These are phyloP conservation scores for Ilyonectria destructans DNA, from an alignment of 2,329 filamentous ascomycete genomes.

Conservation along the genomic window DNA sequence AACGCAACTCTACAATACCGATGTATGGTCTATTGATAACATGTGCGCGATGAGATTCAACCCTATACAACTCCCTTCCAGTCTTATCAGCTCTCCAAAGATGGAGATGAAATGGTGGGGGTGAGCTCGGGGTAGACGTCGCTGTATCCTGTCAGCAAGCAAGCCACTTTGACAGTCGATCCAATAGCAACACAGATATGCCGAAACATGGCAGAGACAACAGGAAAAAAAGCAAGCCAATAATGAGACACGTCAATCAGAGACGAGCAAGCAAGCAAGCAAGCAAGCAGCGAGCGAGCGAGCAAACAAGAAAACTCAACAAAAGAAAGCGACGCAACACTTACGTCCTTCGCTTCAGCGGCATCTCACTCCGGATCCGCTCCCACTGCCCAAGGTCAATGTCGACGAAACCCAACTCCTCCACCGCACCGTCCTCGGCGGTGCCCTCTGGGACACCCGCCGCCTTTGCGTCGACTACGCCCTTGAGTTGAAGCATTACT, in stretches of 20 bases:
- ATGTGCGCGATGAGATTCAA: not conserved
- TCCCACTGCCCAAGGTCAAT: constrained; percentile 66
- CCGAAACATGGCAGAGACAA: constrained; percentile 12
- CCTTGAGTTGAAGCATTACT: constrained; percentile 77
- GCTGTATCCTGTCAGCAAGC: constrained; percentile 31
- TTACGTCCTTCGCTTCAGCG: constrained; percentile 67
- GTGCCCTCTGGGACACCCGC: constrained; percentile 40
- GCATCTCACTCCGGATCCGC: constrained; percentile 68
- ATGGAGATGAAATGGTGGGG: constrained; percentile 5
- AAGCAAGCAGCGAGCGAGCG: not conserved
- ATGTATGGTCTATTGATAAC: not conserved
- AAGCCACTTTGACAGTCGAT: constrained; percentile 11
- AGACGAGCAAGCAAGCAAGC: not conserved
- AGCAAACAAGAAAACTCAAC: not conserved
- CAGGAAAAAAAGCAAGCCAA: not conserved
- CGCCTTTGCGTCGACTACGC: constrained; percentile 62
- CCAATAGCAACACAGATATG: constrained; percentile 9
- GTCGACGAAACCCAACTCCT: constrained; percentile 70
- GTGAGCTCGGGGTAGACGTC: constrained; percentile 47
- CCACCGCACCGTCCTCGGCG: constrained; percentile 56
- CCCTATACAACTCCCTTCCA: not conserved
- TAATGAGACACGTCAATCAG: not conserved
- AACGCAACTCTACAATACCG: not conserved
- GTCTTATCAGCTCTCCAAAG: constrained; percentile 5
- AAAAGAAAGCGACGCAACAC: constrained; percentile 48